Percentiles rank a stretch among this genome's conserved stretches.
phyloP scores from a whole-genome alignment of 2,329 filamentous ascomycete species.

The Cladosporium sp. region DNA sequence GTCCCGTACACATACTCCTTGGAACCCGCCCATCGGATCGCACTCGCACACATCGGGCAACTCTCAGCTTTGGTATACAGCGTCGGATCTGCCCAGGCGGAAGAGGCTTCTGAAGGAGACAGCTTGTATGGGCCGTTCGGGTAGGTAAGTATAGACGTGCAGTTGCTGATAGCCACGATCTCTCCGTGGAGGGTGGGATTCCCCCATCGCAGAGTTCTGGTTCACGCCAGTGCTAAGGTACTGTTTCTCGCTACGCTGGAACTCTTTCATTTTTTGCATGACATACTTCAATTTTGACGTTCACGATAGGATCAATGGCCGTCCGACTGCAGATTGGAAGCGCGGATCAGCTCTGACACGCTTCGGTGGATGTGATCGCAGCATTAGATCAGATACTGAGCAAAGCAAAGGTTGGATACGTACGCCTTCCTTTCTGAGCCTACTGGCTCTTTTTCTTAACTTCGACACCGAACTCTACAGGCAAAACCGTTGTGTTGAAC shows the following conservation, averaged over 20 bases:
- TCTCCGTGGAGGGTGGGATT: conserved; percentile 52
- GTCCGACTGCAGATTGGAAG: conserved; percentile 25
- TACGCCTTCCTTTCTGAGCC: background rate
- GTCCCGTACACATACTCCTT: conserved; percentile 51
- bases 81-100: conserved; percentile 42
- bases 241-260: no score
- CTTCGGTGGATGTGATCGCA: no score
- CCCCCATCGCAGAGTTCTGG: conserved; percentile 37
- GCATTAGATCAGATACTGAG: no score
- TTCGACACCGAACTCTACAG: conserved; percentile 34
- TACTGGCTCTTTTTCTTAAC: conserved; percentile 17
- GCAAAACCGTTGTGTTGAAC: conserved; percentile 36
- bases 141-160: conserved; percentile 44
- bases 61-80: conserved; percentile 54
- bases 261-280: no score
- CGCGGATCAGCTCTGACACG: no score
- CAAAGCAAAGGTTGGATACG: background rate
- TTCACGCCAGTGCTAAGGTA: conserved; percentile 42
- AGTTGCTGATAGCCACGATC: conserved; percentile 50
- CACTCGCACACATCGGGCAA: conserved; percentile 54
- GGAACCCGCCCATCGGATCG: conserved; percentile 51
- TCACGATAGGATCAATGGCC: no score
- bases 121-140: conserved; percentile 41
- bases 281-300: no score
- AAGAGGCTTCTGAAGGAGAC: conserved; percentile 34